Evolutionary conservation across 1,139 yeast genomes (phyloP).

Genomic region (Lodderomyces margitis): DNA sequence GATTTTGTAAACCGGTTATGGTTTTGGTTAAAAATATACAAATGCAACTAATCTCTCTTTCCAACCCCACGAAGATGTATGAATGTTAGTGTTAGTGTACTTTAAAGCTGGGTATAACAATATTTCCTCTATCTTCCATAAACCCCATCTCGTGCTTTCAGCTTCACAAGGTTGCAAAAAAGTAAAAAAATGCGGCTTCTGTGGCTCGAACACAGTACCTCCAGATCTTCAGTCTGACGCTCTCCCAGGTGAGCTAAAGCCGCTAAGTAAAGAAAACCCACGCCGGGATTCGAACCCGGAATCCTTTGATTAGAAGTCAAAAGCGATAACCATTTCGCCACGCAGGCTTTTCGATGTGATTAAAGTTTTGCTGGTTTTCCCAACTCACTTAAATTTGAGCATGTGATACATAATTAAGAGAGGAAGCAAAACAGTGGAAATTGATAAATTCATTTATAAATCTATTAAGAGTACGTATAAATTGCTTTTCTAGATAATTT

Average conservation of each 20-base stretch:
- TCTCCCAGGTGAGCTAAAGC: slow-evolving; percentile 57
- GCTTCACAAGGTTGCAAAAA: no score
- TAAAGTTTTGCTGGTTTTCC: not conserved
- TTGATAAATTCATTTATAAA: not conserved
- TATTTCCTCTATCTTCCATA: no score
- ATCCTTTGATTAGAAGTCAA: slow-evolving; percentile 49
- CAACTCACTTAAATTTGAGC: not conserved
- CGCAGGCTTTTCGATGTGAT: slow-evolving; percentile 29
- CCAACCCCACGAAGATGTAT: no score
- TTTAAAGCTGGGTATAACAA: no score
- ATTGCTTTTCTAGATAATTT: no score
- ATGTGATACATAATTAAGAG: not conserved
- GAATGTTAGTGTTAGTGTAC: no score
- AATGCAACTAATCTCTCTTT: no score
- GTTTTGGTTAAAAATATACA: no score
- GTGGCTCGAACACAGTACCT: slow-evolving; percentile 61
- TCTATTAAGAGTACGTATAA: no score
- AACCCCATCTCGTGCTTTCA: no score
- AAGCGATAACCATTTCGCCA: slow-evolving; percentile 51
- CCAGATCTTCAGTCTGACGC: slow-evolving; percentile 58
- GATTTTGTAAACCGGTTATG: no score
- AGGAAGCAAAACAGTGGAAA: not conserved
- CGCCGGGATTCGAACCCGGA: slow-evolving; percentile 52
- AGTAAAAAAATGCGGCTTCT: slow-evolving; percentile 36
- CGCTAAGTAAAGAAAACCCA: slow-evolving; percentile 32